A percentile compares a stretch with the other conserved stretches of the same genome.
Evolutionary conservation across 495 filamentous ascomycete species (phyloP).

Genomic region (Aspergillus homomorphus): DNA sequence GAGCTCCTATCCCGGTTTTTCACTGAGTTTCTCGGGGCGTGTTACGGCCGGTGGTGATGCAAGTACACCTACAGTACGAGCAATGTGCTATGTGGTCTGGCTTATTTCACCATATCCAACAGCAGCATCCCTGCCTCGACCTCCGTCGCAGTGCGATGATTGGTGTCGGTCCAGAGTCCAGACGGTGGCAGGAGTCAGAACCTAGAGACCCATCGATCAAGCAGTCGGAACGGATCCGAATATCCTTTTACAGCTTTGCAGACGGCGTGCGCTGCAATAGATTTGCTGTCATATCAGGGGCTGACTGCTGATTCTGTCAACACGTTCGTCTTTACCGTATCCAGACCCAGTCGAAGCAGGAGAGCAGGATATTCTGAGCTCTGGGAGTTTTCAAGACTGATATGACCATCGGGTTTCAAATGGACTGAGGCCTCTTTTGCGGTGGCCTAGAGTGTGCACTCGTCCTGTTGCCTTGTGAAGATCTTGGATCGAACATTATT

Average conservation of each 20-base stretch:
- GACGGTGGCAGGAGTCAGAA: slow-evolving; percentile 37
- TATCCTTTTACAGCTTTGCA: slow-evolving; percentile 24
- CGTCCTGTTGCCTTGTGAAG: too few relatives aligned
- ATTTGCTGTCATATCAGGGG: slow-evolving; percentile 21
- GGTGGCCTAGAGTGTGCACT: too few relatives aligned
- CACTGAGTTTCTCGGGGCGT: slow-evolving; percentile 23
- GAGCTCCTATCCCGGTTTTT: not conserved
- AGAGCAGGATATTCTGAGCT: too few relatives aligned
- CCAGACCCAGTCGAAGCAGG: not conserved
- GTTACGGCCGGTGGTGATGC: slow-evolving; percentile 37
- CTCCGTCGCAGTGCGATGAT: slow-evolving; percentile 22
- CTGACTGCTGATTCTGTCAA: slow-evolving; percentile 10
- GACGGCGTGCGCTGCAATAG: slow-evolving; percentile 38
- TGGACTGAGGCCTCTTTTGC: too few relatives aligned
- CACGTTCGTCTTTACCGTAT: slow-evolving; percentile 21
- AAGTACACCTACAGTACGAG: slow-evolving; percentile 40
- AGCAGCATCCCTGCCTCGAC: not conserved
- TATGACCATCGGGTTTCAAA: too few relatives aligned
- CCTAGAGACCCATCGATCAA: not conserved
- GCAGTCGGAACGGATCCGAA: not conserved
- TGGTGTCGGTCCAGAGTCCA: slow-evolving; percentile 37
- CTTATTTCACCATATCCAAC: not conserved
- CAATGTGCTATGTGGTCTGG: slow-evolving; percentile 16
- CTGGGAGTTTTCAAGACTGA: too few relatives aligned
- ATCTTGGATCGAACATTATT: too few relatives aligned